Percentiles rank a stretch among this genome's conserved stretches.
Conservation (phyloP, 108 stramenopile species). For the Pseudonitzschia pungens region DNA sequence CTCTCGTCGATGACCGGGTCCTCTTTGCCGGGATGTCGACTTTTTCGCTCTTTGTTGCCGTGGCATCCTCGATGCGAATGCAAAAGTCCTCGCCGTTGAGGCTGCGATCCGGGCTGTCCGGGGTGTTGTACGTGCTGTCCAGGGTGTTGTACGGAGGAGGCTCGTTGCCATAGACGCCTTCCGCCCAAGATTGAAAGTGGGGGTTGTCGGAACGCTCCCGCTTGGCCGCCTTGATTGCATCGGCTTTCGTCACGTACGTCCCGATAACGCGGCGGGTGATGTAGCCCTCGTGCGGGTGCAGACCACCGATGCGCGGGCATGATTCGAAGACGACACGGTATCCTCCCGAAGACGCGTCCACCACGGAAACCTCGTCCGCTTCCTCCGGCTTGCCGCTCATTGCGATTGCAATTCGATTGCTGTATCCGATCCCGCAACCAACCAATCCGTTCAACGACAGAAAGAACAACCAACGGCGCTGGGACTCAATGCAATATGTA, state of each 20-base stretch:
- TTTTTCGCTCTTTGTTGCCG: neutral
- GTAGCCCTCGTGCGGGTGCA: neutral
- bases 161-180: neutral
- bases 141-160: neutral
- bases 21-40: neutral
- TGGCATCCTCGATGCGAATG: conserved; percentile 2
- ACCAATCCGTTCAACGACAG: too few species aligned
- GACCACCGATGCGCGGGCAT: neutral
- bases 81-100: neutral
- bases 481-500: too few species aligned
- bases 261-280: neutral
- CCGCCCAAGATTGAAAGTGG: neutral
- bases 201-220: neutral
- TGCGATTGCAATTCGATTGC: too few species aligned
- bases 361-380: neutral
- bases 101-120: neutral
- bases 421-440: too few species aligned
- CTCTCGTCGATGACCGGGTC: neutral
- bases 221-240: conserved; percentile 7
- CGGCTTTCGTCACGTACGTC: neutral
- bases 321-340: conserved; percentile 2
- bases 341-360: neutral
- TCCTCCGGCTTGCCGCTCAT: neutral
- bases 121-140: too few species aligned
- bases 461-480: too few species aligned